A percentile compares a stretch with the other conserved stretches of the same genome.
These are phyloP conservation scores for Grigorovia humatica DNA, from an alignment of 805 yeast genomes.

Conservation along the genomic window DNA sequence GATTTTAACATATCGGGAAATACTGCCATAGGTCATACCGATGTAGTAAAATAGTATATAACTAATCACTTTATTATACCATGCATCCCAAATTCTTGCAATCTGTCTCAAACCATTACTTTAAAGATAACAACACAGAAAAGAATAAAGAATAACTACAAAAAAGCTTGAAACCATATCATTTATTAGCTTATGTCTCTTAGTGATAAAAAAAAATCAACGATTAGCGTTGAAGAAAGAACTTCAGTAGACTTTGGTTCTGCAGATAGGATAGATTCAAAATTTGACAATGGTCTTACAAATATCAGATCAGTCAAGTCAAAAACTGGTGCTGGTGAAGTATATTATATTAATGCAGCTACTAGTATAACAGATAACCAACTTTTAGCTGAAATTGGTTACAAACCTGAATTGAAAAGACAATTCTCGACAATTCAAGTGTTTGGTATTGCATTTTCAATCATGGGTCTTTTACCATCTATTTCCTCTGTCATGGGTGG, in stretches of 20 bases:
- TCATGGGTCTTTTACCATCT: conserved; percentile 65
- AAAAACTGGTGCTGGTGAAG: conserved; percentile 18
- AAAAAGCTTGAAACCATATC: not conserved
- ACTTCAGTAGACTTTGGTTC: conserved; percentile 1
- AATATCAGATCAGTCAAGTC: conserved; percentile 10
- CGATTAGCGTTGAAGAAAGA: not conserved
- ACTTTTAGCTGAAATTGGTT: conserved; percentile 40
- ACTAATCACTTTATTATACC: no score
- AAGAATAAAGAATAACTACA: not conserved
- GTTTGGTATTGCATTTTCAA: conserved; percentile 61
- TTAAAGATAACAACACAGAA: not conserved
- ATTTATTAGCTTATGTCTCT: not conserved
- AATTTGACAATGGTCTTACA: not conserved
- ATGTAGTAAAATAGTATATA: no score
- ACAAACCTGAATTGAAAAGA: conserved; percentile 57
- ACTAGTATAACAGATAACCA: conserved; percentile 13
- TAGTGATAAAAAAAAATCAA: not conserved
- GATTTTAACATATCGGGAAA: not conserved
- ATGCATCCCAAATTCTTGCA: no score
- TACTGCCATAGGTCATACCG: not conserved
- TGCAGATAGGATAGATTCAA: not conserved
- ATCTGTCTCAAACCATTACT: no score
- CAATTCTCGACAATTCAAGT: conserved; percentile 52
- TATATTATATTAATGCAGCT: conserved; percentile 16
- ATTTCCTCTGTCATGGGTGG: conserved; percentile 45